Evolutionary conservation across 805 yeast species (phyloP).

Genomic region (Scheffersomyces ergatensis): DNA sequence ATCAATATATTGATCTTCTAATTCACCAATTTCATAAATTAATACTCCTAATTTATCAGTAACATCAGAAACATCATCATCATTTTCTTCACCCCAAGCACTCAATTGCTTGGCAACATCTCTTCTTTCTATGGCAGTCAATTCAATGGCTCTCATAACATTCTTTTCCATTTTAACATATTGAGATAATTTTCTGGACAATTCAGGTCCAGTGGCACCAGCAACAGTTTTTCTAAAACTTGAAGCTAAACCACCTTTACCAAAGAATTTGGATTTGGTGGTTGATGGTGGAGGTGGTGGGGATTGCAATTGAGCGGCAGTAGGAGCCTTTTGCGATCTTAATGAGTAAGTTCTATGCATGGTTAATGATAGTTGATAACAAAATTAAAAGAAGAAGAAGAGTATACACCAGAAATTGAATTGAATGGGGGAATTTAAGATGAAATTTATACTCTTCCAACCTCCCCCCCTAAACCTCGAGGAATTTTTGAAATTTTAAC

Average conservation of each 20-base stretch:
- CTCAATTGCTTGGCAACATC: constrained; percentile 81
- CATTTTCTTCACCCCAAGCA: constrained; percentile 84
- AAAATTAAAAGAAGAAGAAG: too few species aligned
- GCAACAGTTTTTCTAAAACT: constrained; percentile 71
- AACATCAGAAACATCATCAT: constrained; percentile 81
- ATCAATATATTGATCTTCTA: constrained; percentile 85
- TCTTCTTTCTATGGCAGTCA: constrained; percentile 73
- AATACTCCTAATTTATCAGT: constrained; percentile 86
- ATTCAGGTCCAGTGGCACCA: constrained; percentile 78
- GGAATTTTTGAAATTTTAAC: too few species aligned
- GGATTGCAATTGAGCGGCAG: constrained; percentile 89
- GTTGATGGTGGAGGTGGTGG: constrained; percentile 96
- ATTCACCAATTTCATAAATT: constrained; percentile 78
- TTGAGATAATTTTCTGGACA: constrained; percentile 70
- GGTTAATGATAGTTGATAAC: background rate
- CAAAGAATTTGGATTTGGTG: constrained; percentile 87
- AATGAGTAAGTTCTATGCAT: constrained; percentile 99
- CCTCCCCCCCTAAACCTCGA: background rate
- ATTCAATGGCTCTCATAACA: constrained; percentile 74
- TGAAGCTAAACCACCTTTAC: constrained; percentile 66
- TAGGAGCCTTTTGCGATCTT: constrained; percentile 94
- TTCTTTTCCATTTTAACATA: constrained; percentile 81
- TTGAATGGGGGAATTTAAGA: background rate
- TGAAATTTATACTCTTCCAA: background rate
- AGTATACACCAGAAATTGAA: background rate